These are phyloP conservation scores for Paracorniculantispora psalliotae DNA, from an alignment of 2,329 filamentous ascomycete genomes.

Conservation along the genomic window DNA sequence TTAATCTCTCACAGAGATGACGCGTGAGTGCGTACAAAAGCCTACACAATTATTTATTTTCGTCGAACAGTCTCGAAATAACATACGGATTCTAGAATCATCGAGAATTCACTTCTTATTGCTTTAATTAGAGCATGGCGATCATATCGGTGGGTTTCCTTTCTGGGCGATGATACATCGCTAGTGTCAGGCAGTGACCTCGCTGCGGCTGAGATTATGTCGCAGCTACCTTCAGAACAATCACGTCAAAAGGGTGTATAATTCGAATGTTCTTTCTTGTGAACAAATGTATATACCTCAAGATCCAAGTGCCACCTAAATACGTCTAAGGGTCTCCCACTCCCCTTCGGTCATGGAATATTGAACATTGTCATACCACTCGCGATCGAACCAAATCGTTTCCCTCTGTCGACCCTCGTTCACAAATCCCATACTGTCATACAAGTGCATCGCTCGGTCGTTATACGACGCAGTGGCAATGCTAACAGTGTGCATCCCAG, in stretches of 20 bases:
- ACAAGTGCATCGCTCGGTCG: constrained; percentile 35
- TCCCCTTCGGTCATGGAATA: constrained; percentile 36
- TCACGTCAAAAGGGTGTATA: too few relatives aligned
- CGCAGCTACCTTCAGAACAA: not conserved
- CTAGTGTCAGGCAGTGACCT: not conserved
- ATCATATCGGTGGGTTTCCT: not conserved
- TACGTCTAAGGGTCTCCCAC: constrained; percentile 24
- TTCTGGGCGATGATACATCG: not conserved
- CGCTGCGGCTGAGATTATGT: not conserved
- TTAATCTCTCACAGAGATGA: too few relatives aligned
- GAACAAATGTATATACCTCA: too few relatives aligned
- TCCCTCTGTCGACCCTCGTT: constrained; percentile 39
- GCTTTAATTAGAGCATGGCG: not conserved
- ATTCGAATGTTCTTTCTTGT: too few relatives aligned
- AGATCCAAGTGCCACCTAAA: too few relatives aligned
- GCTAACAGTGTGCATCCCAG: constrained; percentile 38
- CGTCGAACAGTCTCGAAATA: not conserved
- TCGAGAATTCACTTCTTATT: not conserved
- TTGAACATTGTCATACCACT: constrained; percentile 31
- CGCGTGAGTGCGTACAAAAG: too few relatives aligned
- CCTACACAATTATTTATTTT: not conserved
- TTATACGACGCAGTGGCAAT: constrained; percentile 39
- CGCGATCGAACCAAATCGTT: constrained; percentile 37
- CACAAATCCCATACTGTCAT: constrained; percentile 41
- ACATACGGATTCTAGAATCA: not conserved